Base-by-base conservation (phyloP, 768 basidiomycete species). In the Mycena filopes region DNA sequence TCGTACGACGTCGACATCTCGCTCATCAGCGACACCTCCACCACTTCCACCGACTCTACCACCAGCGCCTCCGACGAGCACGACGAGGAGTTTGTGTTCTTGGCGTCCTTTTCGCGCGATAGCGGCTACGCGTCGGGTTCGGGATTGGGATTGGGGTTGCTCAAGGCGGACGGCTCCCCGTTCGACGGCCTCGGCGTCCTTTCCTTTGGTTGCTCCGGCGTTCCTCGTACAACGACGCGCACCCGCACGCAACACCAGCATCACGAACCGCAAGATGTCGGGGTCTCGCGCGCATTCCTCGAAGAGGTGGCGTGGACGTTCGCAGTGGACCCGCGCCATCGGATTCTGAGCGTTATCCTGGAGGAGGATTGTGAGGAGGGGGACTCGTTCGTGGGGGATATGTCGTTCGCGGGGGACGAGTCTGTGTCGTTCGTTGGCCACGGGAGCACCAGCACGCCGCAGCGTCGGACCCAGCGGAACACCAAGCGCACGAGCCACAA, bases 111-210 rank as follows among this genome's bases (percentile, higher is more conserved):
- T n/a, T n/a, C n/a, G n/a, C n/a, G n/a, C n/a, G n/a, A n/a, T n/a
- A n/a, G n/a, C n/a, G n/a, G n/a, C n/a, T n/a, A n/a, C n/a, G n/a
- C n/a, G n/a, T n/a, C n/a, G n/a, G n/a, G n/a, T n/a, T n/a, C n/a
- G n/a, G 36, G 36, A 11, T 15, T 69, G 38, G 68, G 68, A 20
- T 26, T 69, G 33, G 63, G 60, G 2, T 55, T 69, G 49, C 62
- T 61, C 63, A 69, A 62, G 7, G n/a, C 63, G 6, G 55, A 65
- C 51, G 68, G 68, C 23, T 29, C 68, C 21, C 33, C 59, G 6
- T 69, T 69, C 45, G 68, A 69, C 51, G 68, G 68, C 26, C 57
- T 62, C 55, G 68, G 68, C 33, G 55, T 65, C 29, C 29, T 69
- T 21, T 66, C 65, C 1, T 66, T 66, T 36, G 65, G 65, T 8